Percentiles rank a stretch among this genome's conserved stretches.
phyloP scores from a whole-genome alignment of 768 basidiomycete species.

The Collybia mongolica region DNA sequence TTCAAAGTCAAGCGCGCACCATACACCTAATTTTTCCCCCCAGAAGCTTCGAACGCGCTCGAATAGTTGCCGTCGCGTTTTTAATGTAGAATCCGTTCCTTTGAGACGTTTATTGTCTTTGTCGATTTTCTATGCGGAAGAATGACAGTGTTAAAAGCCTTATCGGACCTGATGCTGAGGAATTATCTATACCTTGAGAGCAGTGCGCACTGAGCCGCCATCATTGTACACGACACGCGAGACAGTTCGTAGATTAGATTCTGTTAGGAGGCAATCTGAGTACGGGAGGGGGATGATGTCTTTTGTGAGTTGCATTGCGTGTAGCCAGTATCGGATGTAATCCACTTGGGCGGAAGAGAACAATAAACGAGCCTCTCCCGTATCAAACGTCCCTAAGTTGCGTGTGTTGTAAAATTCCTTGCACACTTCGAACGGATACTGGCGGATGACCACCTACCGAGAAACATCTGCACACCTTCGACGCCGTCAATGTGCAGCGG shows the following conservation, averaged over 20 bases:
- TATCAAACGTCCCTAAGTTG: constrained; percentile 57
- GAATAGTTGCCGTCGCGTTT: constrained; percentile 59
- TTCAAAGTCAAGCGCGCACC: constrained; percentile 83
- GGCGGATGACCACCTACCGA: constrained; percentile 41
- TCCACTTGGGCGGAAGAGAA: constrained; percentile 86
- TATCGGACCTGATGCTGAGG: not conserved
- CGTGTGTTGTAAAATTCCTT: not conserved
- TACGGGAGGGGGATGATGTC: constrained; percentile 70
- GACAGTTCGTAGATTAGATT: constrained; percentile 54
- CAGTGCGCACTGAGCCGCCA: constrained; percentile 51
- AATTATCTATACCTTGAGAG: constrained; percentile 51
- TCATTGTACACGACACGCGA: constrained; percentile 57
- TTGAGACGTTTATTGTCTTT: constrained; percentile 81
- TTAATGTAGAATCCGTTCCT: constrained; percentile 54
- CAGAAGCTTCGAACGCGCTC: constrained; percentile 68
- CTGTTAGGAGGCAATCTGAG: constrained; percentile 71
- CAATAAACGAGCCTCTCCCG: constrained; percentile 75
- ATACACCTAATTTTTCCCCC: constrained; percentile 61
- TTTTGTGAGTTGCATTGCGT: constrained; percentile 67
- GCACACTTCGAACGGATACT: constrained; percentile 6
- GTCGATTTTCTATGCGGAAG: constrained; percentile 54
- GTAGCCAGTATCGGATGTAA: constrained; percentile 82
- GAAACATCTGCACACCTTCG: constrained; percentile 68
- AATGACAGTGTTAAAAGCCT: not conserved
- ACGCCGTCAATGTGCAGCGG: constrained; percentile 65